These are phyloP conservation scores for Sporothrix luriei DNA, from an alignment of 2,329 filamentous ascomycete genomes.

Conservation along the genomic window DNA sequence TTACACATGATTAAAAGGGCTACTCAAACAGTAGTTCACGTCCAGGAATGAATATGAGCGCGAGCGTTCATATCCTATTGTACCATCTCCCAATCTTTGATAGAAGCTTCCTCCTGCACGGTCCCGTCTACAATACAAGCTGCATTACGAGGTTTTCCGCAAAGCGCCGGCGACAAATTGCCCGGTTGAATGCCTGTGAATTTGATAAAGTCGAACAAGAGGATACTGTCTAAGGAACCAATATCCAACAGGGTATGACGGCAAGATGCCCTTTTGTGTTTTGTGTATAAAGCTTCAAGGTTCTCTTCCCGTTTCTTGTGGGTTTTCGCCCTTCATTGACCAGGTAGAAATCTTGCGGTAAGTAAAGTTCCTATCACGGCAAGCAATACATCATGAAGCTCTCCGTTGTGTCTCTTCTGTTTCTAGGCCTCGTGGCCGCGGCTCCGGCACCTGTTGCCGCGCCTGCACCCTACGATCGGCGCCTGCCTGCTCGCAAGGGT, in stretches of 20 bases:
- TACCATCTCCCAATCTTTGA: conserved; percentile 4
- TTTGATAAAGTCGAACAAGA: background rate
- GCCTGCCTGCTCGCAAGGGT: conserved; percentile 8
- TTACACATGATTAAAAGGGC: background rate
- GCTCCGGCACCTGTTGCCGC: conserved; percentile 18
- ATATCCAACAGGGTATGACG: background rate
- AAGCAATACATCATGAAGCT: conserved; percentile 19
- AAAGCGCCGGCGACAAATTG: background rate
- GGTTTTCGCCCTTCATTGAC: background rate
- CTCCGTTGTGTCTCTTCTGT: background rate
- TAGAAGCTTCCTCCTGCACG: background rate
- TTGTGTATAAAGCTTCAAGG: background rate
- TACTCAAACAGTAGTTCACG: background rate
- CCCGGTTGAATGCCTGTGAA: background rate
- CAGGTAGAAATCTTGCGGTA: background rate
- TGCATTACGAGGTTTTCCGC: background rate
- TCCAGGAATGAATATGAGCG: background rate
- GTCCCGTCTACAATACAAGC: background rate
- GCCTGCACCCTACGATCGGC: conserved; percentile 16
- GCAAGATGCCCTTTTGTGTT: background rate
- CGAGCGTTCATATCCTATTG: background rate
- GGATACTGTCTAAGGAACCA: background rate
- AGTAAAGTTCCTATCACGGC: background rate
- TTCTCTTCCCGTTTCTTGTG: conserved; percentile 15
- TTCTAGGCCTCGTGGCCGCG: conserved; percentile 6